Conservation (phyloP, 2,329 filamentous ascomycete genomes). For the Orbilia quercus region DNA sequence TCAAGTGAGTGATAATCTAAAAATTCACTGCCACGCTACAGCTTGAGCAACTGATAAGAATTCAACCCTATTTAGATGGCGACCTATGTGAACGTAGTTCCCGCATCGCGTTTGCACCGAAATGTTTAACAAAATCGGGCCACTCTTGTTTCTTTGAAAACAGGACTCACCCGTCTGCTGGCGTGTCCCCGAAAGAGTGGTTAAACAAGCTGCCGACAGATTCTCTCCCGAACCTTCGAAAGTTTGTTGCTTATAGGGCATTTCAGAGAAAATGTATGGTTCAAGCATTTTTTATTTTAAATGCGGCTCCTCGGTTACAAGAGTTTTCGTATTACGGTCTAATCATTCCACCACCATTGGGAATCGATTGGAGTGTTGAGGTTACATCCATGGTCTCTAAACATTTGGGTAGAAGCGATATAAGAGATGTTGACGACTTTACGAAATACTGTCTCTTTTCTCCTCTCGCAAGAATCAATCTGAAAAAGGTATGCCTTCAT, state of each 20-base stretch:
- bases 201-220: not conserved
- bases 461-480: not conserved
- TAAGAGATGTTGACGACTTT: not conserved
- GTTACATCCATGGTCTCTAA: too few relatives aligned
- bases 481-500: not conserved
- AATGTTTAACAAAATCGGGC: not conserved
- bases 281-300: not conserved
- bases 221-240: not conserved
- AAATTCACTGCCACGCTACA: too few relatives aligned
- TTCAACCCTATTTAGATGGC: not conserved
- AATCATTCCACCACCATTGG: too few relatives aligned
- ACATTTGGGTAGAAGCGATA: not conserved
- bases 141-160: conserved; percentile 1
- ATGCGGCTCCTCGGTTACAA: not conserved
- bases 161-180: too few relatives aligned
- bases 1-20: too few relatives aligned
- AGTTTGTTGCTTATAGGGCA: not conserved
- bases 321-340: not conserved
- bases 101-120: not conserved
- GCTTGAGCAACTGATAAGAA: too few relatives aligned
- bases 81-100: not conserved
- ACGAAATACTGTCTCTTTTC: not conserved
- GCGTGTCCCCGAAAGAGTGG: not conserved
- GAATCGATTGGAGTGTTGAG: too few relatives aligned
- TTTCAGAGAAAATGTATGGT: not conserved